Evolutionary conservation across 2,329 filamentous ascomycete species (phyloP).

Genomic region (Curvularia sp.): DNA sequence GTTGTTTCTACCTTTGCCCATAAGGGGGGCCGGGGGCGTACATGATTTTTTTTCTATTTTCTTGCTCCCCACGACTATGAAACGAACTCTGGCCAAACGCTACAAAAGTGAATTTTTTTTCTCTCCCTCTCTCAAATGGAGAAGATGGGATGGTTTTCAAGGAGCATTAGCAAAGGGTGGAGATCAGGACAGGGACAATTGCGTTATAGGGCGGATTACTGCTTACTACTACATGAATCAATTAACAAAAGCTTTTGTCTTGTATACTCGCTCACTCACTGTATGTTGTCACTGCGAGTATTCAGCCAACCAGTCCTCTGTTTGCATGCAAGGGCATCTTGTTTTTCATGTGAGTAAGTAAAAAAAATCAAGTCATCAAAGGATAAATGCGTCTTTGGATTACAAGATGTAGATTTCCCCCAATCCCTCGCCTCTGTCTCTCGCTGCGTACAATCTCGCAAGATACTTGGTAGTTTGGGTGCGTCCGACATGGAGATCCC

Average conservation of each 20-base stretch:
- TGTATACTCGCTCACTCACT: background rate
- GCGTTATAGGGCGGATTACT: background rate
- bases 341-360: too few relatives aligned
- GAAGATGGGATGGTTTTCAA: too few relatives aligned
- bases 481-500: conserved; percentile 9
- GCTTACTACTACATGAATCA: background rate
- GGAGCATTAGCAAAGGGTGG: too few relatives aligned
- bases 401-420: conserved; percentile 25
- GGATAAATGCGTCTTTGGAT: conserved; percentile 15
- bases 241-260: background rate
- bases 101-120: background rate
- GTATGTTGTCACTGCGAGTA: too few relatives aligned
- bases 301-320: too few relatives aligned
- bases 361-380: background rate
- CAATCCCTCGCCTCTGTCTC: background rate
- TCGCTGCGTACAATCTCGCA: background rate
- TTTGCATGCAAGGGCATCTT: too few relatives aligned
- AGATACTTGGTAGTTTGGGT: conserved; percentile 3
- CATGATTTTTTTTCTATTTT: background rate
- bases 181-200: too few relatives aligned
- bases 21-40: too few relatives aligned
- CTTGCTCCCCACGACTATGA: background rate
- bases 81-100: background rate
- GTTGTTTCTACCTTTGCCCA: too few relatives aligned
- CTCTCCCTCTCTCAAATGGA: too few relatives aligned